phyloP scores from a whole-genome alignment of 2,329 filamentous ascomycete species.

The Sporothrix mexicana region DNA sequence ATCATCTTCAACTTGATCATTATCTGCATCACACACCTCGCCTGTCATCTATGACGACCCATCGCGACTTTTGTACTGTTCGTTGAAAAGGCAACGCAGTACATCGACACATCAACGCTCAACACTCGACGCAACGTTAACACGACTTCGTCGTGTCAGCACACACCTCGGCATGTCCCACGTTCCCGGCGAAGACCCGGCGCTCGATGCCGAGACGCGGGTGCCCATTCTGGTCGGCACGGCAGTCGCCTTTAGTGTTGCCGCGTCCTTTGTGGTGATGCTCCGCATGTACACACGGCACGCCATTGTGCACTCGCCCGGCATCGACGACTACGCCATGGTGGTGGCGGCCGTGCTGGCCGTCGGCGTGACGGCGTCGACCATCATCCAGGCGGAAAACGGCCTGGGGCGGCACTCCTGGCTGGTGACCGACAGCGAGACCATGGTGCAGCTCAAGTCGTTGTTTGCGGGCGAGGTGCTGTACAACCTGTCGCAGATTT shows the following conservation, averaged over 20 bases:
- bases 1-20: too few species aligned
- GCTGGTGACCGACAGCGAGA: conserved; percentile 37
- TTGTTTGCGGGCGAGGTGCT: conserved; percentile 45
- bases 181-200: conserved; percentile 37
- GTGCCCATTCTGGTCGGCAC: conserved; percentile 41
- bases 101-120: not conserved
- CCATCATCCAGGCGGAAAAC: conserved; percentile 39
- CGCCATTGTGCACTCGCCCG: conserved; percentile 39
- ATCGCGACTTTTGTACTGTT: not conserved
- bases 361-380: conserved; percentile 39
- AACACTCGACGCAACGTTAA: not conserved
- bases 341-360: conserved; percentile 40
- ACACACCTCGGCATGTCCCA: not conserved
- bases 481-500: conserved; percentile 45
- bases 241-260: conserved; percentile 39
- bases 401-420: conserved; percentile 42
- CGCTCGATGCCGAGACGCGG: conserved; percentile 40
- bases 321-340: conserved; percentile 43
- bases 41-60: not conserved
- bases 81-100: conserved; percentile 16
- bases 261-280: conserved; percentile 40
- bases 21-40: not conserved
- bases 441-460: conserved; percentile 41
- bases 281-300: conserved; percentile 43
- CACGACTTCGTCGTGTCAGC: not conserved